These are phyloP conservation scores for Coprinopsis marcescibilis DNA, from an alignment of 768 basidiomycete species.

Conservation along the genomic window DNA sequence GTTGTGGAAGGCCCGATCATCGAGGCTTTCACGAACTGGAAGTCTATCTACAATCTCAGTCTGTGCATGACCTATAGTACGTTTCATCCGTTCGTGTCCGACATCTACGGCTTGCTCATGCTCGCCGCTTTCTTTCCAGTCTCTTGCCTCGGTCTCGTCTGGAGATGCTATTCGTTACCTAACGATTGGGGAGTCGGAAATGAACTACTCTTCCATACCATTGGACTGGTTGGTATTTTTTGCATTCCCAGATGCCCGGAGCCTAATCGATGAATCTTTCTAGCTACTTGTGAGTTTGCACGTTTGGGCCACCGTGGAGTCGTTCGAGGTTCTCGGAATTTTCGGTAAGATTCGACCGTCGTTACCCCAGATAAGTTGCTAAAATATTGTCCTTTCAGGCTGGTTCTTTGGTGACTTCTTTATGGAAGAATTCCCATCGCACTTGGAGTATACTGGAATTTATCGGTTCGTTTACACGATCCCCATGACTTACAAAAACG, in stretches of 20 bases:
- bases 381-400: conserved; percentile 37
- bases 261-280: neutral
- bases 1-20: conserved; percentile 72
- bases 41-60: conserved; percentile 85
- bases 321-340: conserved; percentile 87
- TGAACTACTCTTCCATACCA: conserved; percentile 79
- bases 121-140: conserved; percentile 36
- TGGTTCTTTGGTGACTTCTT: conserved; percentile 99
- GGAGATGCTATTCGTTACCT: conserved; percentile 85
- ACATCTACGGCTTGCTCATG: conserved; percentile 4
- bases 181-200: conserved; percentile 83
- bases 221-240: conserved; percentile 65
- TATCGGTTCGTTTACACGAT: conserved; percentile 59
- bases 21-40: conserved; percentile 96
- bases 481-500: neutral
- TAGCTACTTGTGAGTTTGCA: conserved; percentile 84
- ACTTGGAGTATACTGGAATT: conserved; percentile 94
- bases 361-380: neutral
- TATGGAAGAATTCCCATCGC: conserved; percentile 86
- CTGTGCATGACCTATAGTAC: conserved; percentile 92
- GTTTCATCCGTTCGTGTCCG: conserved; percentile 11
- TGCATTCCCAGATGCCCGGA: neutral
- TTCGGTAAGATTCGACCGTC: conserved; percentile 55
- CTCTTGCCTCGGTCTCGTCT: conserved; percentile 79
- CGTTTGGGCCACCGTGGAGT: conserved; percentile 85